Evolutionary conservation across 495 filamentous ascomycete species (phyloP).

Genomic region (Rhypophila decipiens): DNA sequence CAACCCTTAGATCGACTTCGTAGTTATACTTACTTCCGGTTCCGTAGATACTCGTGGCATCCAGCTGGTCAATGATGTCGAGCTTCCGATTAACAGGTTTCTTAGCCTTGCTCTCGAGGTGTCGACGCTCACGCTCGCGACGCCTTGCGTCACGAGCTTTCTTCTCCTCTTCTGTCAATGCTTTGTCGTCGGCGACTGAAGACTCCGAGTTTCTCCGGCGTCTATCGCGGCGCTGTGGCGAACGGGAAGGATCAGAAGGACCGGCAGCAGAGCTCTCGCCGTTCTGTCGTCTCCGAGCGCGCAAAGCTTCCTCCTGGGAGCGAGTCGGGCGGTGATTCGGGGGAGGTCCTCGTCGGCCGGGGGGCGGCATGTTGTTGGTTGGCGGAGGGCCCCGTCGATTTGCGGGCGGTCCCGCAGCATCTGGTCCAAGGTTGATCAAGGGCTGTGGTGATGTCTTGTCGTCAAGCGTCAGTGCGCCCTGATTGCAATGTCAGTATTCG

Average conservation of each 20-base stretch:
- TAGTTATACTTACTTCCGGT: constrained; percentile 67
- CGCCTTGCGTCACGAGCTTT: constrained; percentile 64
- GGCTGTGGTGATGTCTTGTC: constrained; percentile 23
- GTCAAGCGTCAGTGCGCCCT: constrained; percentile 49
- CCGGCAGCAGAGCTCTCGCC: constrained; percentile 25
- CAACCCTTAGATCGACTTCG: neutral
- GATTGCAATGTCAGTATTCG: constrained; percentile 2
- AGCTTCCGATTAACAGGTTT: constrained; percentile 57
- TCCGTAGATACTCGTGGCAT: constrained; percentile 95
- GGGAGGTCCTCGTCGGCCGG: constrained; percentile 32
- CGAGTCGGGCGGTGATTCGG: constrained; percentile 52
- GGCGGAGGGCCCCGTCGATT: constrained; percentile 29
- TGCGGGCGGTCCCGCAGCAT: constrained; percentile 32
- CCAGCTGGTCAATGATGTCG: constrained; percentile 95
- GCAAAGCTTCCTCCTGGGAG: constrained; percentile 56
- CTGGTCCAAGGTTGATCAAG: constrained; percentile 25
- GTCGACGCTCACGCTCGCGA: constrained; percentile 61
- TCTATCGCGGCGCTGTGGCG: constrained; percentile 39
- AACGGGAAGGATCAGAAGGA: constrained; percentile 25
- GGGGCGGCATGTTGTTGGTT: constrained; percentile 47
- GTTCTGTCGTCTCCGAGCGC: constrained; percentile 33
- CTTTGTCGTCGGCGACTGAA: constrained; percentile 67
- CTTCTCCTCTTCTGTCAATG: constrained; percentile 67
- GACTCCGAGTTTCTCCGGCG: constrained; percentile 90
- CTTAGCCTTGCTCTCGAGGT: constrained; percentile 54